Base-by-base conservation (phyloP, 768 basidiomycete species). In the Phanerochaete carnosa region DNA sequence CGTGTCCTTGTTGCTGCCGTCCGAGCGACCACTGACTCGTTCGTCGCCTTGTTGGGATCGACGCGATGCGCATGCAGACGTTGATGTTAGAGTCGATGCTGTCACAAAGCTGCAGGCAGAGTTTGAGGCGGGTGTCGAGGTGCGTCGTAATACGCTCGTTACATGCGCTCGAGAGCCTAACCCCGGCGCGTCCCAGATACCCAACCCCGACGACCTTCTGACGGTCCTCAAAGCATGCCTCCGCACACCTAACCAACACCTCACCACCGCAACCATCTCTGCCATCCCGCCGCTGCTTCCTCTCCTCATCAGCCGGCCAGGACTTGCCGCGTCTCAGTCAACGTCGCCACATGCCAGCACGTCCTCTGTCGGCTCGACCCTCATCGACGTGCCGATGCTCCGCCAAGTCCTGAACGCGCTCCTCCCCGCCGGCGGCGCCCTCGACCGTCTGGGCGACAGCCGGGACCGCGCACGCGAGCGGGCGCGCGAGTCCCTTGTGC, bases 401-500 rank as follows among this genome's bases (percentile, higher is more conserved):
- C 90, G 92, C 54, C 37, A 43, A 25, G 35, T 39, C 35, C 76
- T 95, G 58, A 70, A 71, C 51, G 81, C 89, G 11, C 87, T 95
- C 70, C 77, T 94, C 32, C 85, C 92, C 28, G 68, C 87, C 1
- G 90, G 90, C 45, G 92, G 90, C 43, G 77, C 94, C 23, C 77
- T 95, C 59, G 94, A 95, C 68, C 85, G 91, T 51, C 81, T 95
- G 16, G 92, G 92, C 28, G 94, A 95, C 70, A 67, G 70, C 45
- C 88, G 87, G 65, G 90, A 92, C 71, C 81, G 79, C 62, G 77
- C 86, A 12, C 83, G 92, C 63, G 77, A 84, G 29, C 88, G 87
- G 65, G 94, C 94, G 28, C 83, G 88, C 49, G 88, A 93, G 70
- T 80, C 83, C 23, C 73, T 95, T n/a, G 85, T 89, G 49, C 77